Conservation (phyloP, 805 yeast genomes). For the Maudiozyma turicensis region DNA sequence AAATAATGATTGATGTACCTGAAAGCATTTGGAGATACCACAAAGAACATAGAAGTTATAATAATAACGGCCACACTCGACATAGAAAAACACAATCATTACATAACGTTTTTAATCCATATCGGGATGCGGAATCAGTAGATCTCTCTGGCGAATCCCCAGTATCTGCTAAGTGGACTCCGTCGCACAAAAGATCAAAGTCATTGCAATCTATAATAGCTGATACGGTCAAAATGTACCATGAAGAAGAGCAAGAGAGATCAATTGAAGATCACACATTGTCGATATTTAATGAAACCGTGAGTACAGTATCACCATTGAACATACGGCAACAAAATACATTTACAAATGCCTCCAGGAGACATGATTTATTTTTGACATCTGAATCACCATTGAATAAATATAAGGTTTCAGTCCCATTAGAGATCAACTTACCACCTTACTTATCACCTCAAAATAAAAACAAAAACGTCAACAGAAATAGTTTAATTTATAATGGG, state of each 20-base stretch:
- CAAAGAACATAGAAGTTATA: slow-evolving; percentile 1
- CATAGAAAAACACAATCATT: slow-evolving; percentile 4
- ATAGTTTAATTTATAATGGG: slow-evolving; percentile 32
- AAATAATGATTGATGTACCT: slow-evolving; percentile 25
- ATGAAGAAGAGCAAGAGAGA: not conserved
- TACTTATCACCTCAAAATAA: slow-evolving; percentile 29
- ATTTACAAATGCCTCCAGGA: slow-evolving; percentile 1
- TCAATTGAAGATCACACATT: not conserved
- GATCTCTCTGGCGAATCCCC: not conserved
- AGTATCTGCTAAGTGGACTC: not conserved
- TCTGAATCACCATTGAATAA: slow-evolving; percentile 31
- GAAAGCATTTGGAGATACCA: slow-evolving; percentile 25
- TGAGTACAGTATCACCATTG: slow-evolving; percentile 13
- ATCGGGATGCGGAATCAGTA: not conserved
- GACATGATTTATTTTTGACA: slow-evolving; percentile 22
- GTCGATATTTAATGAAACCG: not conserved
- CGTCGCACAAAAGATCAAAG: slow-evolving; percentile 7
- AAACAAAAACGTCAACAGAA: slow-evolving; percentile 16
- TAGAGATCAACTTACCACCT: slow-evolving; percentile 32
- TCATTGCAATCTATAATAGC: slow-evolving; percentile 25
- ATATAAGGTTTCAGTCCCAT: slow-evolving; percentile 30
- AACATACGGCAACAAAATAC: slow-evolving; percentile 7
- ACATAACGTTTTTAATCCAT: not conserved
- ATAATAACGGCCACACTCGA: not conserved
- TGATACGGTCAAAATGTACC: slow-evolving; percentile 15